A percentile compares a stretch with the other conserved stretches of the same genome.
Evolutionary conservation across 306 rosid genomes (phyloP).

Genomic region (Quercus dentata): DNA sequence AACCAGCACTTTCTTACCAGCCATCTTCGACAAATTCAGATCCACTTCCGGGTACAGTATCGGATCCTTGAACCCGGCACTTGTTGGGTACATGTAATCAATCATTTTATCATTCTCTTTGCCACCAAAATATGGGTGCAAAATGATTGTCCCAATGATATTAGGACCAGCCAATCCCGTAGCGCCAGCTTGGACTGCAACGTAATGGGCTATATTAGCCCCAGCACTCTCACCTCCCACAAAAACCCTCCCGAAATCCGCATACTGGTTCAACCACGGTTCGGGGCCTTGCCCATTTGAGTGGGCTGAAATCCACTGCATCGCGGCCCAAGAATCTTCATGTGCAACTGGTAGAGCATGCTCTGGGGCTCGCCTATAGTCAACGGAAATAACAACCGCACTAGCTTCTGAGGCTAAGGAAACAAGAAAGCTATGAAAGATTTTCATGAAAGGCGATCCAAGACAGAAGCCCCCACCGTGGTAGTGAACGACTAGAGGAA

Average conservation of each 20-base stretch:
- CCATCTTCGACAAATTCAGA: conserved; percentile 1
- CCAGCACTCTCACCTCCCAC: conserved; percentile 27
- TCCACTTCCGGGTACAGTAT: conserved; percentile 12
- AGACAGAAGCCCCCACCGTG: conserved; percentile 34
- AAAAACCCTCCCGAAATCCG: conserved; percentile 23
- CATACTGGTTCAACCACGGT: conserved; percentile 22
- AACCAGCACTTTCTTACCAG: conserved; percentile 10
- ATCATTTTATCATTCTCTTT: conserved; percentile 6
- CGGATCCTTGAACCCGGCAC: conserved; percentile 9
- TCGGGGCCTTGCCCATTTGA: conserved; percentile 20
- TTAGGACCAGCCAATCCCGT: not conserved
- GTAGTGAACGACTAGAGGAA: conserved; percentile 33
- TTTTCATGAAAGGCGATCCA: conserved; percentile 7
- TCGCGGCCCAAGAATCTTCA: conserved; percentile 19
- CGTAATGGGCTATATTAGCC: conserved; percentile 24
- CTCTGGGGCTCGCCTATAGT: conserved; percentile 30
- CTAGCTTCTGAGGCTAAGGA: conserved; percentile 1
- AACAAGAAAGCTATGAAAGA: not conserved
- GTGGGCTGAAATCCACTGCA: conserved; percentile 25
- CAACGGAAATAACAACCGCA: conserved; percentile 13
- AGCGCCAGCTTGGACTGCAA: conserved; percentile 20
- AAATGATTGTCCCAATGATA: not conserved
- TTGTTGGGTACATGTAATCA: conserved; percentile 1
- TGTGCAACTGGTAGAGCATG: conserved; percentile 25
- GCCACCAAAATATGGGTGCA: conserved; percentile 22